Percentiles rank a stretch among this genome's conserved stretches.
Evolutionary conservation across 176 grass and related monocot species (phyloP).

Genomic region (Oryza meridionalis): DNA sequence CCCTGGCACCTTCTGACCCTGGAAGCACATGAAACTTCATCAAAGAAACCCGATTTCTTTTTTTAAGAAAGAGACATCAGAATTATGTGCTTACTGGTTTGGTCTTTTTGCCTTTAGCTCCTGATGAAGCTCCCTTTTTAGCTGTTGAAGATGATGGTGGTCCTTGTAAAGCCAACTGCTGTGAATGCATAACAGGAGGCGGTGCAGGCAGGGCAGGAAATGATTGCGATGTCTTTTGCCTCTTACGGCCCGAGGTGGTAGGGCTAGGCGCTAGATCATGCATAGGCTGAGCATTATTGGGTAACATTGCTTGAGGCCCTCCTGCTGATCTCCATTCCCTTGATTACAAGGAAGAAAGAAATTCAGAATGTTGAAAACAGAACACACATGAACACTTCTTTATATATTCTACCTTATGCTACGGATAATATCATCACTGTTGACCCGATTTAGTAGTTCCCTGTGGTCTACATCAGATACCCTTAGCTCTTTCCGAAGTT

Average conservation of each 20-base stretch:
- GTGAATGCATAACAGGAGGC: slow-evolving; percentile 61
- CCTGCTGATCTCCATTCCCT: slow-evolving; percentile 66
- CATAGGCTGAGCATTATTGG: slow-evolving; percentile 63
- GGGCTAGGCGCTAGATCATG: slow-evolving; percentile 75
- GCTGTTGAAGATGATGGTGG: slow-evolving; percentile 75
- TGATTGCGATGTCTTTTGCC: slow-evolving; percentile 86
- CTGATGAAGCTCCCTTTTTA: slow-evolving; percentile 66
- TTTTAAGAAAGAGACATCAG: slow-evolving; percentile 3
- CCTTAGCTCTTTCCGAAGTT: slow-evolving; percentile 94
- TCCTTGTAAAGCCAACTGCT: slow-evolving; percentile 53
- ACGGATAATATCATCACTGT: slow-evolving; percentile 83
- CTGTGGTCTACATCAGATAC: slow-evolving; percentile 91
- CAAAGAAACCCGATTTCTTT: slow-evolving; percentile 4
- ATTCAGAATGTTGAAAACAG: slow-evolving; percentile 41
- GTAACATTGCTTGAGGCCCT: slow-evolving; percentile 56
- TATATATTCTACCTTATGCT: slow-evolving; percentile 79
- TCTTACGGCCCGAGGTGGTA: slow-evolving; percentile 81
- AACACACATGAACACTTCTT: slow-evolving; percentile 25
- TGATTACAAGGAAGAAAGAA: slow-evolving; percentile 37
- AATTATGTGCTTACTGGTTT: slow-evolving; percentile 67
- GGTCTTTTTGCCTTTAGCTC: slow-evolving; percentile 76
- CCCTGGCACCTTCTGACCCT: slow-evolving; percentile 76
- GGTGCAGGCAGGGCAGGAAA: slow-evolving; percentile 59
- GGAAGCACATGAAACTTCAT: slow-evolving; percentile 38
- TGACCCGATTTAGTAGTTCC: slow-evolving; percentile 82